Percentiles rank a stretch among this genome's conserved stretches.
Conservation (phyloP, 495 filamentous ascomycete species). For the Aspergillus bridgeri region DNA sequence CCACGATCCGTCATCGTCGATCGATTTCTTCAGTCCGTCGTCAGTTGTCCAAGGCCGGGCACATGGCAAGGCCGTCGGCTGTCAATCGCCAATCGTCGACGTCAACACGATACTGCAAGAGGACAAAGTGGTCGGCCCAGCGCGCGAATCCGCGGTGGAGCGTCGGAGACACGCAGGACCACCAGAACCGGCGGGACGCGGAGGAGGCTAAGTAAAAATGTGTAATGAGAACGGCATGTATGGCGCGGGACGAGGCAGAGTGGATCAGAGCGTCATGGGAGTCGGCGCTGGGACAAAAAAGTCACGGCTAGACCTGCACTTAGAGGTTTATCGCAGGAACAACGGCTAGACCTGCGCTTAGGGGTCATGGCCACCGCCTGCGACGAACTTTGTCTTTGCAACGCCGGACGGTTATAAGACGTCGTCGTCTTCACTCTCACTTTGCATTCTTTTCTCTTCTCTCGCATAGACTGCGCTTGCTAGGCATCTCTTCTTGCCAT, state of each 20-base stretch:
- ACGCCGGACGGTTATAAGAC: no score
- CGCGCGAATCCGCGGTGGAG: background rate
- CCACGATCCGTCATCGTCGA: background rate
- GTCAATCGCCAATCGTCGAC: no score
- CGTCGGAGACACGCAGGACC: background rate
- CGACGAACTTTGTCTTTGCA: background rate
- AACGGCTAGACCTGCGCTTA: constrained; percentile 40
- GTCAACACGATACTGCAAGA: background rate
- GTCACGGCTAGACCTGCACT: background rate
- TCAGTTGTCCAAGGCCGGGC: background rate
- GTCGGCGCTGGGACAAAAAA: background rate
- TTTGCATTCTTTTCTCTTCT: background rate
- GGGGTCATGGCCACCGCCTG: constrained; percentile 16
- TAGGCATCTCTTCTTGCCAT: constrained; percentile 5
- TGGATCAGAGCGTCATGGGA: background rate
- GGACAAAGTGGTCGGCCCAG: constrained; percentile 45
- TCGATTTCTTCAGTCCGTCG: background rate
- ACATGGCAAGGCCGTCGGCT: background rate
- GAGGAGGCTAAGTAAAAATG: background rate
- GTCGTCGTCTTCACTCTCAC: background rate
- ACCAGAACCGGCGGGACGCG: no score
- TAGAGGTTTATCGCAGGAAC: background rate
- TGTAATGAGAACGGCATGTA: background rate
- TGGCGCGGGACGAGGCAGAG: background rate
- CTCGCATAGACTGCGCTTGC: background rate